Conservation (phyloP, 139 green algal genomes). For the Micromonas pusilla region DNA sequence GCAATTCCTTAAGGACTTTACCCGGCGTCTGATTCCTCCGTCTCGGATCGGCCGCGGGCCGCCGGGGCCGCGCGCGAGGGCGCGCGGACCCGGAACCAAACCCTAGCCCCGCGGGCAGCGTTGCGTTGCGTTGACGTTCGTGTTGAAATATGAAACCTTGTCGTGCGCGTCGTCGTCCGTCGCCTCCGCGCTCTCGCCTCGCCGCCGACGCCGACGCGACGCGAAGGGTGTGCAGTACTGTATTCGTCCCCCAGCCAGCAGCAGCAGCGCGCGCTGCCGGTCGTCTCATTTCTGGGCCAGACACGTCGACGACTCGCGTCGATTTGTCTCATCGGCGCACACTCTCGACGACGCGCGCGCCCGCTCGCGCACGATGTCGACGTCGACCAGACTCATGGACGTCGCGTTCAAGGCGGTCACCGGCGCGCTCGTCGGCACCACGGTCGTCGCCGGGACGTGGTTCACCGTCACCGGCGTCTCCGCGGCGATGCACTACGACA, state of each 20-base stretch:
- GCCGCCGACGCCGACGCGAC: no score
- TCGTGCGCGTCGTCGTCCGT: no score
- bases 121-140: no score
- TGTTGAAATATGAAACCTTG: no score
- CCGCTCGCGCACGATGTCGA: neutral
- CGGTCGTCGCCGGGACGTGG: neutral
- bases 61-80: no score
- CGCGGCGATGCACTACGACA: neutral
- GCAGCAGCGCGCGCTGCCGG: neutral
- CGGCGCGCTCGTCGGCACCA: neutral
- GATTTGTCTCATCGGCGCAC: neutral
- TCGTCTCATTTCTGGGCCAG: neutral
- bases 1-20: no score
- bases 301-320: neutral
- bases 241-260: neutral
- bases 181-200: no score
- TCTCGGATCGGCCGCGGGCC: no score
- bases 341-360: neutral
- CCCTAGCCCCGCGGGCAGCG: no score
- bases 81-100: no score
- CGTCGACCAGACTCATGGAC: neutral
- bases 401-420: neutral
- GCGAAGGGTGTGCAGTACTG: neutral
- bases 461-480: neutral
- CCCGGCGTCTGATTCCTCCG: no score